Evolutionary conservation across 352 stramenopile species (phyloP).

Genomic region (Globisporangium cystogenes): DNA sequence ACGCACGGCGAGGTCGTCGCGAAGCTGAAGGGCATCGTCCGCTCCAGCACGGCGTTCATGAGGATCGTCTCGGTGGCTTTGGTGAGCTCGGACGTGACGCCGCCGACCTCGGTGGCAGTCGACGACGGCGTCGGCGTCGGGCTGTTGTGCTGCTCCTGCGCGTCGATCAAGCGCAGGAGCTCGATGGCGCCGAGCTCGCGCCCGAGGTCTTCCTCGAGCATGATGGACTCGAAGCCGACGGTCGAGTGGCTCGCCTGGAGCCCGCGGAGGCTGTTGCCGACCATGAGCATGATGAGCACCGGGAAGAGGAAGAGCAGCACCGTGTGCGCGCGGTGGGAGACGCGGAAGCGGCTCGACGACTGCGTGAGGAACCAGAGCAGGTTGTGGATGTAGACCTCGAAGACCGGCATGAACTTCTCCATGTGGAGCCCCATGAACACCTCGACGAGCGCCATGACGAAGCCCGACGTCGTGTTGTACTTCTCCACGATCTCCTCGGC

Average conservation of each 20-base stretch:
- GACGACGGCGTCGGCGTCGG: background rate
- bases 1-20: conserved; percentile 22
- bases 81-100: background rate
- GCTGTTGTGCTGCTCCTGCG: conserved; percentile 9
- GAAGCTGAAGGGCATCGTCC: conserved; percentile 29
- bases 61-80: conserved; percentile 25
- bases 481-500: conserved; percentile 7
- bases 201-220: conserved; percentile 33
- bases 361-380: conserved; percentile 25
- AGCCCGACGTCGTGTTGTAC: conserved; percentile 9
- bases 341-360: conserved; percentile 5
- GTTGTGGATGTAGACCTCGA: conserved; percentile 48
- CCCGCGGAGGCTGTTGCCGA: conserved; percentile 42
- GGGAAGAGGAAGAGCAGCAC: conserved; percentile 29
- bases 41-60: conserved; percentile 29
- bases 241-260: conserved; percentile 45
- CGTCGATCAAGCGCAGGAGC: conserved; percentile 10
- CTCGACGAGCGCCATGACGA: conserved; percentile 25
- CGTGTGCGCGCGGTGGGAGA: conserved; percentile 9
- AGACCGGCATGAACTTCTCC: conserved; percentile 28
- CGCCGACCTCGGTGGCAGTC: background rate
- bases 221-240: conserved; percentile 38
- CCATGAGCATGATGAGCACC: conserved; percentile 28
- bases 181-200: conserved; percentile 28
- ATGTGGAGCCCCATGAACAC: conserved; percentile 29